phyloP scores from a whole-genome alignment of 2,329 filamentous ascomycete species.

The Fusarium sp. region DNA sequence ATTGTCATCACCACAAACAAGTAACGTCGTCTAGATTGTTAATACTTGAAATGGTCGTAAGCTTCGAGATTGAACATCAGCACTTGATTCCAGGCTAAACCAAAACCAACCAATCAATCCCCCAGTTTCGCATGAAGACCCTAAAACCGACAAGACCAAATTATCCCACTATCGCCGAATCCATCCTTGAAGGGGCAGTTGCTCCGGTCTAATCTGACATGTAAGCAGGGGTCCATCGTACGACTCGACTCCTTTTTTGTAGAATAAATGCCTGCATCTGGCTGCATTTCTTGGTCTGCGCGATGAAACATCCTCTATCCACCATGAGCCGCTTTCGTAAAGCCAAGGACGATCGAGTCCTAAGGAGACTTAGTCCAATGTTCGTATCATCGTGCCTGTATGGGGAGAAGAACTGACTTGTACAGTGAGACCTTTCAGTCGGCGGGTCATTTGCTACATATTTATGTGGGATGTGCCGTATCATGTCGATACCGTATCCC shows the following conservation, averaged over 20 bases:
- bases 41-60: neutral
- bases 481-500: constrained; percentile 20
- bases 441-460: neutral
- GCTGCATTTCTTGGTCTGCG: neutral
- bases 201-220: neutral
- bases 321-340: neutral
- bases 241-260: neutral
- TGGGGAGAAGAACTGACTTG: neutral
- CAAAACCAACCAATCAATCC: neutral
- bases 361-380: constrained; percentile 27
- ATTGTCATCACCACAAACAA: neutral
- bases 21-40: neutral
- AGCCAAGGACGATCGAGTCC: neutral
- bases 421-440: constrained; percentile 10
- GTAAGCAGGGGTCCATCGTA: neutral
- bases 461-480: constrained; percentile 17
- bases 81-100: neutral
- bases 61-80: neutral
- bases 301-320: neutral
- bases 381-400: neutral
- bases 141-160: neutral
- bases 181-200: neutral
- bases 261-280: neutral
- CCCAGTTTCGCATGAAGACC: neutral
- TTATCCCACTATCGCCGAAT: neutral